Evolutionary conservation across 768 basidiomycete species (phyloP), one percentile per base, ranked within the genome.

Genomic region (Favolaschia claudopus): DNA sequence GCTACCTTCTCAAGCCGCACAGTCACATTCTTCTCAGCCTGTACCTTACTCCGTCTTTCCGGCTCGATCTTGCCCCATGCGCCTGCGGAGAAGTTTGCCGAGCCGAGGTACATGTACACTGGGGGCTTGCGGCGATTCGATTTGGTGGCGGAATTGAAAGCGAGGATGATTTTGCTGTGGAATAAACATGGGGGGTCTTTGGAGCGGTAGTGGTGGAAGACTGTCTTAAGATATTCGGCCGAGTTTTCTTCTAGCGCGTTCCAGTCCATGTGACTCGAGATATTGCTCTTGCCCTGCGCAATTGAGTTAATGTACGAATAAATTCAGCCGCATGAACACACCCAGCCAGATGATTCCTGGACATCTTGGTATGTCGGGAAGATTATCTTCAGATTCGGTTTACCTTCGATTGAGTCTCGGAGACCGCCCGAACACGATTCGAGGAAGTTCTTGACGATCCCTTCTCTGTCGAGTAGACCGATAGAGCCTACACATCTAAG

Each of bases 131-230:
- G 19, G 24, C 25, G 3, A n/a, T n/a, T n/a, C n/a, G n/a, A n/a
- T n/a, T n/a, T n/a, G n/a, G n/a, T n/a, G n/a, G n/a, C n/a, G n/a
- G n/a, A n/a, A n/a, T 24, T 39, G 13, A 57, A 27, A 25, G 40
- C 55, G 19, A 57, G 19, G 39, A 49, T 37, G 25, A n/a, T 34
- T 42, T 57, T 57, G 9, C 28, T 7, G 40, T 57, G 55, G 39
- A 57, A 57, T 7, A 49, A n/a, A 7, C 32, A 37, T 0, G 47
- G 44, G 1, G 5, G 22, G 28, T 55, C 54, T 10, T 55, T 55
- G 9, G 48, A 57, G 13, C 17, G 15, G 19, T 50, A 50, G 24
- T 50, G 55, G 20, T 57, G 20, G 14, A 49, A 57, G 13, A 50
- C 8, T 2, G 7, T 9, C 19, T 43, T 42, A 10, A 49, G 32